phyloP scores from a whole-genome alignment of 2,329 filamentous ascomycete genomes.

The Cladosporium sphaerospermum region DNA sequence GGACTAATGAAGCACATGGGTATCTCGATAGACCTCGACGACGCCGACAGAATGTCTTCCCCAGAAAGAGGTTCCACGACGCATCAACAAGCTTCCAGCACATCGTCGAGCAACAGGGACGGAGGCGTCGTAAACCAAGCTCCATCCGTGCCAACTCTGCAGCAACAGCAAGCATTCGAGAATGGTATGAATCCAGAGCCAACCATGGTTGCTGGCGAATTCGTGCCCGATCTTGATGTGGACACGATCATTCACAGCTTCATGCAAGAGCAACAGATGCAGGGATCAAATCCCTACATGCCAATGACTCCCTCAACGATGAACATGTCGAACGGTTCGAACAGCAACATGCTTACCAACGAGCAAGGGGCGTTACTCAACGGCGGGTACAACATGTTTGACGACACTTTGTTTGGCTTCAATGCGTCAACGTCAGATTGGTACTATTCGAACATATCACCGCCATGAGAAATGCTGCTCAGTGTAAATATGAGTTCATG shows the following conservation, averaged over 20 bases:
- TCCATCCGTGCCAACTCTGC: neutral
- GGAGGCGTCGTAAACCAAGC: neutral
- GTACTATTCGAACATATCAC: neutral
- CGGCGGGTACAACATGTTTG: conserved; percentile 15
- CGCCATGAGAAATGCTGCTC: too few species aligned
- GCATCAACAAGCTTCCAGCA: neutral
- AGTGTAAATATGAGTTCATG: too few species aligned
- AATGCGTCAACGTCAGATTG: conserved; percentile 25
- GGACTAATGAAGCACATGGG: conserved; percentile 42
- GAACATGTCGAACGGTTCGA: neutral
- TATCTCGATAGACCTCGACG: conserved; percentile 18
- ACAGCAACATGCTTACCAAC: neutral
- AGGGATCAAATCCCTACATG: neutral
- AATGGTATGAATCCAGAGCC: conserved; percentile 2
- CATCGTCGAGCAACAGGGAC: neutral
- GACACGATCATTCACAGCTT: conserved; percentile 40
- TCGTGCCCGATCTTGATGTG: conserved; percentile 34
- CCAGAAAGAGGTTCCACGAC: neutral
- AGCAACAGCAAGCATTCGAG: neutral
- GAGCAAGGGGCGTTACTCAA: conserved; percentile 6
- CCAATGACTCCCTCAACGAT: neutral
- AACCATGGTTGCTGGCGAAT: conserved; percentile 19
- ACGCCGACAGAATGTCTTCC: conserved; percentile 8
- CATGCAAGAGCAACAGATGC: conserved; percentile 27
- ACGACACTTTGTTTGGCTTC: conserved; percentile 32